Evolutionary conservation across 2,329 filamentous ascomycete species (phyloP).

Genomic region (Aspergillus fructus): DNA sequence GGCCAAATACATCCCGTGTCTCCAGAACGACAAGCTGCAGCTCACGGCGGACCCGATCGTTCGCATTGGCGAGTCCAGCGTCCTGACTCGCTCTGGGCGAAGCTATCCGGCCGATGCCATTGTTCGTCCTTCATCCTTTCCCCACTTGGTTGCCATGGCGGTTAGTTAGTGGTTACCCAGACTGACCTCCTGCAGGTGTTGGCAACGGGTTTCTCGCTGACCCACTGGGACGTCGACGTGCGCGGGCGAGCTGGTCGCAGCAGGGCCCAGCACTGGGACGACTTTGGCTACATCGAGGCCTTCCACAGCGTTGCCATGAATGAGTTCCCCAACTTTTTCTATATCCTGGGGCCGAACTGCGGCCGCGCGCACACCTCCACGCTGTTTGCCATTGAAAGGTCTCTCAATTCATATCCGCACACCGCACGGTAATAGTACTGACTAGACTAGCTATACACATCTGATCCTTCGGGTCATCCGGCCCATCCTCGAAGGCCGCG

Average conservation of each 20-base stretch:
- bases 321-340: slow-evolving; percentile 26
- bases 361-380: slow-evolving; percentile 18
- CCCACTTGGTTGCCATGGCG: background rate
- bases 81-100: slow-evolving; percentile 2
- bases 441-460: slow-evolving; percentile 1
- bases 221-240: slow-evolving; percentile 8
- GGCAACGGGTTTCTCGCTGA: slow-evolving; percentile 20
- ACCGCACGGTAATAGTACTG: too few relatives aligned
- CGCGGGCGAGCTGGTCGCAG: slow-evolving; percentile 13
- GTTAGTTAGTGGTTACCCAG: background rate
- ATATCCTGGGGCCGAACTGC: slow-evolving; percentile 22
- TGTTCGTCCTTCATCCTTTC: slow-evolving; percentile 1
- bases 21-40: slow-evolving; percentile 6
- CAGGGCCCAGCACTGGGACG: slow-evolving; percentile 18
- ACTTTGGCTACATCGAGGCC: slow-evolving; percentile 18
- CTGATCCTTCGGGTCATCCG: slow-evolving; percentile 16
- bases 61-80: background rate
- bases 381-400: slow-evolving; percentile 18
- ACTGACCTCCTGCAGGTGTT: slow-evolving; percentile 12
- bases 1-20: slow-evolving; percentile 8
- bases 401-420: background rate
- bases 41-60: slow-evolving; percentile 12
- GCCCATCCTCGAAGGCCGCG: slow-evolving; percentile 12
- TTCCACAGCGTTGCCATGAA: slow-evolving; percentile 24
- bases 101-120: slow-evolving; percentile 8